Evolutionary conservation across 192 early-diverging fungal genomes (phyloP), one percentile per base, ranked within the genome.

Genomic region (Haplosporangium gracile): DNA sequence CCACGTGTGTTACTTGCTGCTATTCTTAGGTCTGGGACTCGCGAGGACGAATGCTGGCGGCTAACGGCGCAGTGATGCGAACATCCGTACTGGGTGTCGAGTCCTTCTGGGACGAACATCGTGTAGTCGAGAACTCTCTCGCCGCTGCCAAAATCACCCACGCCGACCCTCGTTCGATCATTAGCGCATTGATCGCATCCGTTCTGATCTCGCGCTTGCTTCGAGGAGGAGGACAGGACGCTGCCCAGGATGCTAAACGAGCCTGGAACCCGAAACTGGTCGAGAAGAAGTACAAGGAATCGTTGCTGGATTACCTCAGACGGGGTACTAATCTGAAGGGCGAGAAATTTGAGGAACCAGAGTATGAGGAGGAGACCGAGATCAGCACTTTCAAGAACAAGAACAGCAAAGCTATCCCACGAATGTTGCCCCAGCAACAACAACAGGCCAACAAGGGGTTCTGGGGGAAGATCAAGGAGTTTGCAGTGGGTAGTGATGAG

Each of bases 61-160:
- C 86, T 0, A 90, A 90, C 40, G 86, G 89, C 22, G 86, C 86
- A 4, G 80, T 90, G 38, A 90, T 90, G 89, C 77, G 86, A 20
- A 90, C 89, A 20, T 70, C 89, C 7, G 75, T 90, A 11, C 74
- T 90, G 20, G 86, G 89, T 13, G 18, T 85, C 2, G 86, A 87
- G 51, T 85, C 74, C 18, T 90, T 88, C 74, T 88, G 86, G 86
- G 86, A 89, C 65, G 89, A 89, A 43, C 74, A 73, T n/a, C 75
- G 77, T 5, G 89, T 88, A 0, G 79, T 90, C 18, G 78, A 88
- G 72, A 87, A 90, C 68, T 39, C 89, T 2, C 76, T 88, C 11
- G 86, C 83, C 29, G 89, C 86, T 0, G 87, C 89, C 16, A 90
- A 90, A 51, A 83, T 88, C 16, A 90, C 89, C 15, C 89, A 90